These are phyloP conservation scores for Opeltia flavorubescens DNA, from an alignment of 495 filamentous ascomycete species.

Conservation along the genomic window DNA sequence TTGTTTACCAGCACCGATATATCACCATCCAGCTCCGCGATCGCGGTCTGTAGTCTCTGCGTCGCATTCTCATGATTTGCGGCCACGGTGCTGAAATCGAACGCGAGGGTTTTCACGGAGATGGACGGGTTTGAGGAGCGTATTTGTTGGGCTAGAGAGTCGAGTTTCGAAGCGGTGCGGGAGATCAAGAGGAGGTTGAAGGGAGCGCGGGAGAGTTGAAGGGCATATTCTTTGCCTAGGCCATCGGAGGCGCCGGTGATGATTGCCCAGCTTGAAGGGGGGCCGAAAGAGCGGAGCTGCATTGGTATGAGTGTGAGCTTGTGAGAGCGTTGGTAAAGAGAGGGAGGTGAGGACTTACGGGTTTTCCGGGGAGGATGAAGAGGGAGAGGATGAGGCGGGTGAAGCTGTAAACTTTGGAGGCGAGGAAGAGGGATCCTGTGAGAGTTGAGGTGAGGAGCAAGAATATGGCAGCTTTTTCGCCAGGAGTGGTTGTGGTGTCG, in stretches of 20 bases:
- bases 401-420: constrained; percentile 43
- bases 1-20: constrained; percentile 91
- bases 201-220: constrained; percentile 77
- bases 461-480: neutral
- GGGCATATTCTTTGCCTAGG: constrained; percentile 89
- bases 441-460: neutral
- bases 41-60: constrained; percentile 46
- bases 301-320: neutral
- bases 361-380: constrained; percentile 58
- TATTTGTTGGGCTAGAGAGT: constrained; percentile 61
- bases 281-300: constrained; percentile 81
- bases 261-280: constrained; percentile 80
- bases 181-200: constrained; percentile 92
- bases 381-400: constrained; percentile 52
- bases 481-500: neutral
- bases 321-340: neutral
- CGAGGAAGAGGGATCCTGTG: constrained; percentile 46
- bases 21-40: constrained; percentile 54
- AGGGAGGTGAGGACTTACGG: constrained; percentile 28
- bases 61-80: too few species aligned
- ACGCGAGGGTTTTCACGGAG: constrained; percentile 61
- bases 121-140: constrained; percentile 45
- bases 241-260: constrained; percentile 95
- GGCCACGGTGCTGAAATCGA: constrained; percentile 87
- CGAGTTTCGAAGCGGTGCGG: constrained; percentile 81